Percentiles rank a stretch among this genome's conserved stretches.
Evolutionary conservation across 805 yeast species (phyloP).

Genomic region (Wickerhamomyces alni): DNA sequence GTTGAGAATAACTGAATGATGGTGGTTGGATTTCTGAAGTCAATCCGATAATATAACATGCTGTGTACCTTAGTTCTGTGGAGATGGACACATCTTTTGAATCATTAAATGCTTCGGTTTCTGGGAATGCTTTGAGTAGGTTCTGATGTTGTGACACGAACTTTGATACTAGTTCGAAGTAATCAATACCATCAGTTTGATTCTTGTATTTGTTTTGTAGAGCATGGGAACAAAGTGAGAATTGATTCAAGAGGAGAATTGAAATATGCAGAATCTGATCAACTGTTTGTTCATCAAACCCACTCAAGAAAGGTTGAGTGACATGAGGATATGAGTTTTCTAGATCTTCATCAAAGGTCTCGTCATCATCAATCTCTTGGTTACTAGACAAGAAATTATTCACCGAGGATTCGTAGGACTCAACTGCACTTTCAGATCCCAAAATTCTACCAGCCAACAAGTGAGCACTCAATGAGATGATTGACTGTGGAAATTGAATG

Average conservation of each 20-base stretch:
- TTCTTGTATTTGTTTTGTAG: slow-evolving; percentile 17
- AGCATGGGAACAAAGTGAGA: slow-evolving; percentile 17
- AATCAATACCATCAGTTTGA: slow-evolving; percentile 17
- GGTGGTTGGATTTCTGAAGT: slow-evolving; percentile 9
- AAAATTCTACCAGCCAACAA: slow-evolving; percentile 46
- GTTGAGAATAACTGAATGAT: slow-evolving; percentile 1
- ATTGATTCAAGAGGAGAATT: slow-evolving; percentile 12
- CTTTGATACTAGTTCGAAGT: slow-evolving; percentile 24
- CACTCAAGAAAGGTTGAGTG: slow-evolving; percentile 20
- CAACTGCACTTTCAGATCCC: slow-evolving; percentile 22
- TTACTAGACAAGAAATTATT: slow-evolving; percentile 5
- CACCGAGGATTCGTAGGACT: slow-evolving; percentile 15
- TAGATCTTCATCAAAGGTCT: slow-evolving; percentile 19
- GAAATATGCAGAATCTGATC: slow-evolving; percentile 12
- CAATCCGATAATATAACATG: slow-evolving; percentile 10
- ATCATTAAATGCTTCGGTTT: slow-evolving; percentile 5
- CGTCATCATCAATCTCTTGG: slow-evolving; percentile 18
- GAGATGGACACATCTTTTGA: slow-evolving; percentile 9
- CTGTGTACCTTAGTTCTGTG: slow-evolving; percentile 2
- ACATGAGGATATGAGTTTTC: slow-evolving; percentile 21
- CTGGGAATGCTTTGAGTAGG: slow-evolving; percentile 8
- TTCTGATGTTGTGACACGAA: slow-evolving; percentile 24
- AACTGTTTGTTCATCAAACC: slow-evolving; percentile 13
- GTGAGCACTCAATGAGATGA: slow-evolving; percentile 44
- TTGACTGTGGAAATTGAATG: slow-evolving; percentile 38